Evolutionary conservation across 2,329 filamentous ascomycete genomes (phyloP).

Genomic region (Trichophyton equinum): DNA sequence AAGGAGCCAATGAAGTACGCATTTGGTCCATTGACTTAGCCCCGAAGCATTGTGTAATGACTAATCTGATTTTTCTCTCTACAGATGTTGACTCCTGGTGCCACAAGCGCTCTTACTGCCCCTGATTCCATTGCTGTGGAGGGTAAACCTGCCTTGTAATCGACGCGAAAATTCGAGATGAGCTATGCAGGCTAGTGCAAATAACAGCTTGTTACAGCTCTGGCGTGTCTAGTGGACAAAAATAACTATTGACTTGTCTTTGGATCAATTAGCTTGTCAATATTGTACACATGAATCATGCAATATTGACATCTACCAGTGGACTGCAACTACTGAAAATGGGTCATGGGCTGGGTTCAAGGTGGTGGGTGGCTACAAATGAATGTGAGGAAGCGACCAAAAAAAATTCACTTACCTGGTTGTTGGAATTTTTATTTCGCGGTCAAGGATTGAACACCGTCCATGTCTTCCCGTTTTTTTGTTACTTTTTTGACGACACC

Average conservation of each 20-base stretch:
- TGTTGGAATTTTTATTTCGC: neutral
- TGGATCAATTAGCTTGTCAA: neutral
- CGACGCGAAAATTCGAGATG: neutral
- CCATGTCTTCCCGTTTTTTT: neutral
- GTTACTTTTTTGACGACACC: neutral
- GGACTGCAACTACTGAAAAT: neutral
- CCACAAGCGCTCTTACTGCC: conserved; percentile 13
- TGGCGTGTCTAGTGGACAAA: neutral
- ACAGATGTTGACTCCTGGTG: conserved; percentile 34
- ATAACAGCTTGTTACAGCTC: neutral
- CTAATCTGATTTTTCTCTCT: neutral
- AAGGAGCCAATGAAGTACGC: conserved; percentile 68
- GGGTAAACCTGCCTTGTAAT: conserved; percentile 25
- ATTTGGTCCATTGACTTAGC: neutral
- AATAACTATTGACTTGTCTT: neutral
- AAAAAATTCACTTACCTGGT: neutral
- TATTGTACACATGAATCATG: neutral
- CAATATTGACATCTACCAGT: neutral
- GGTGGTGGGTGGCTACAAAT: neutral
- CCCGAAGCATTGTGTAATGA: neutral
- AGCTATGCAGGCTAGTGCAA: neutral
- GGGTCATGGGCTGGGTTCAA: neutral
- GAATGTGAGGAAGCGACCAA: neutral
- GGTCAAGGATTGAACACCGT: neutral
- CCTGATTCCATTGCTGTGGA: conserved; percentile 8